Conservation (phyloP, 768 basidiomycete genomes). For the Collybia mongolica region DNA sequence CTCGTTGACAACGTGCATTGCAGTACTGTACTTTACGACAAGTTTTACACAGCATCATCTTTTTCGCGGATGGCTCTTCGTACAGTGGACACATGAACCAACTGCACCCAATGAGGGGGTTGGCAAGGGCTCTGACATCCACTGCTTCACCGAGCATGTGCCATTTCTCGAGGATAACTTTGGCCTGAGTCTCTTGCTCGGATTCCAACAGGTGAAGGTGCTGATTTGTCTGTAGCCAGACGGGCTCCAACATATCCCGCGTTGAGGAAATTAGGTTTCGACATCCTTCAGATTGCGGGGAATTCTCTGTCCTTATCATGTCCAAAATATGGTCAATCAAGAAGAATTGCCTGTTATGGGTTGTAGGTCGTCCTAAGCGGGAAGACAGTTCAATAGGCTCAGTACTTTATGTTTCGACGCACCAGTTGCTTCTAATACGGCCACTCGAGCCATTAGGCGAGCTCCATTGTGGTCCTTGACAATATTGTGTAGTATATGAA, state of each 20-base stretch:
- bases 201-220: no score
- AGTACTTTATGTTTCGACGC: not conserved
- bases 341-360: not conserved
- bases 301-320: no score
- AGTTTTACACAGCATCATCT: not conserved
- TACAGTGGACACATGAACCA: not conserved
- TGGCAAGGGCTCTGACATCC: not conserved
- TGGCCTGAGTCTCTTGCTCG: no score
- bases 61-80: not conserved
- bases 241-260: no score
- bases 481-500: not conserved
- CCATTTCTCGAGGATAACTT: not conserved
- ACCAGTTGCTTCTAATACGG: not conserved
- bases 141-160: not conserved
- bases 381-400: not conserved
- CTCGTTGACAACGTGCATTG: not conserved
- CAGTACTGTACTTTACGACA: not conserved
- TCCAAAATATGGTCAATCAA: no score
- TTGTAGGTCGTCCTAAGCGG: not conserved
- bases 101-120: not conserved
- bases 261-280: no score
- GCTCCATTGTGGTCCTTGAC: not conserved
- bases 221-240: no score
- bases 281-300: no score
- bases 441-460: not conserved